Conservation (phyloP, 1,284 basidiomycete genomes). For the Peniophora sp. region DNA sequence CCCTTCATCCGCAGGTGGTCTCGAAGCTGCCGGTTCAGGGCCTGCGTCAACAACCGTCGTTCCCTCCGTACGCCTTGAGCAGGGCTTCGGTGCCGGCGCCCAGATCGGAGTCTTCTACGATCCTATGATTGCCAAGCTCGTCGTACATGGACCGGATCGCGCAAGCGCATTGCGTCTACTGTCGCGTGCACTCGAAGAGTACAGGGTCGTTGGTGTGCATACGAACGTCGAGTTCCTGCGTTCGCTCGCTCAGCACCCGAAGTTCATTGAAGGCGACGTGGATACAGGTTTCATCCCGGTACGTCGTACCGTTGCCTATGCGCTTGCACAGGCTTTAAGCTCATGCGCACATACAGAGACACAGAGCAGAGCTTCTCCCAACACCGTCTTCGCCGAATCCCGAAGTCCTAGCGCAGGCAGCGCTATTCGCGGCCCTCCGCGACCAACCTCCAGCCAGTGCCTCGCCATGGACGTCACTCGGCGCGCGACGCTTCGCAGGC, state of each 20-base stretch:
- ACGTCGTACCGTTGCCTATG: conserved; percentile 11
- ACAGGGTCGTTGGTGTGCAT: conserved; percentile 84
- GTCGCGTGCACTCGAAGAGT: conserved; percentile 76
- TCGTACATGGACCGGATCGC: conserved; percentile 84
- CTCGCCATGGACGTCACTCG: conserved; percentile 64
- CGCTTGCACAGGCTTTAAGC: conserved; percentile 5
- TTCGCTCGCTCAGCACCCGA: conserved; percentile 65
- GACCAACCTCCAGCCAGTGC: conserved; percentile 35
- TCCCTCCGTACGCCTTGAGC: conserved; percentile 79
- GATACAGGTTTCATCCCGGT: conserved; percentile 92
- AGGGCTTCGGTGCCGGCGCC: conserved; percentile 81
- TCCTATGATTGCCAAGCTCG: conserved; percentile 91
- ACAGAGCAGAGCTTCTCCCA: conserved; percentile 72
- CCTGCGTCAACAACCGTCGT: conserved; percentile 22
- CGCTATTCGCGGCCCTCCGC: conserved; percentile 65
- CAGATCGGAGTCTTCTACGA: conserved; percentile 93
- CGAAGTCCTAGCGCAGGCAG: conserved; percentile 69
- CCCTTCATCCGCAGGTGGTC: conserved; percentile 10
- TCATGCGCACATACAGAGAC: conserved; percentile 73
- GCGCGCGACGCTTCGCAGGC: conserved; percentile 69
- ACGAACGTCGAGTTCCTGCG: conserved; percentile 90
- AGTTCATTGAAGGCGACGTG: conserved; percentile 77
- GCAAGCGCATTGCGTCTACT: conserved; percentile 79
- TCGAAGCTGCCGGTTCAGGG: conserved; percentile 9
- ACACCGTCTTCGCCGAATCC: conserved; percentile 46